These are phyloP conservation scores for Bisporella sp. DNA, from an alignment of 2,329 filamentous ascomycete genomes.

Conservation along the genomic window DNA sequence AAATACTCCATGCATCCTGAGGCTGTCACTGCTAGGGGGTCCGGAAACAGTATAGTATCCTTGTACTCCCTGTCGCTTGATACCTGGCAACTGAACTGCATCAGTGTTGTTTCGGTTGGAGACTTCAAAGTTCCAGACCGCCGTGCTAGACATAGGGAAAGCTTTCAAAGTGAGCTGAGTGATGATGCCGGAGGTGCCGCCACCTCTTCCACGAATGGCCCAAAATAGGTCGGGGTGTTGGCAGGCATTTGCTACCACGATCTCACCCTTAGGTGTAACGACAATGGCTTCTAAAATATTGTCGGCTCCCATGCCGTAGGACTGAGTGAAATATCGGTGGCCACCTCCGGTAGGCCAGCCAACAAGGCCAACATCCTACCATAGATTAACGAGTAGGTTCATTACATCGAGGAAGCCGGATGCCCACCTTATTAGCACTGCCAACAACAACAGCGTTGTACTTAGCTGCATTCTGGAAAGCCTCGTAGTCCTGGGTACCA, in stretches of 20 bases:
- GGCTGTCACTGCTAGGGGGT: neutral
- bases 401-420: too few relatives aligned
- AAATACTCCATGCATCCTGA: neutral
- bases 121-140: too few relatives aligned
- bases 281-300: slow-evolving; percentile 6
- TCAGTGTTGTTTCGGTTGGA: too few relatives aligned
- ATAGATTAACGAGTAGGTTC: too few relatives aligned
- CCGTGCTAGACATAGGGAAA: neutral
- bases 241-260: slow-evolving; percentile 3
- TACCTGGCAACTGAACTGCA: neutral
- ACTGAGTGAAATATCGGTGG: slow-evolving; percentile 5
- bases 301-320: slow-evolving; percentile 7
- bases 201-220: neutral
- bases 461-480: neutral
- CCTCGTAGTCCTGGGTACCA: too few relatives aligned
- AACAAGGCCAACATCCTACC: neutral
- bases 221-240: slow-evolving; percentile 10
- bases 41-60: neutral
- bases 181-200: neutral
- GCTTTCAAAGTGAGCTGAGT: neutral
- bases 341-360: slow-evolving; percentile 10
- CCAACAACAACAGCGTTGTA: neutral
- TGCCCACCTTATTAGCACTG: neutral
- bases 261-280: slow-evolving; percentile 6
- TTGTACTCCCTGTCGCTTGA: neutral